Evolutionary conservation across 1,139 yeast species (phyloP).

Genomic region (Protomyces lactucae-debilis): DNA sequence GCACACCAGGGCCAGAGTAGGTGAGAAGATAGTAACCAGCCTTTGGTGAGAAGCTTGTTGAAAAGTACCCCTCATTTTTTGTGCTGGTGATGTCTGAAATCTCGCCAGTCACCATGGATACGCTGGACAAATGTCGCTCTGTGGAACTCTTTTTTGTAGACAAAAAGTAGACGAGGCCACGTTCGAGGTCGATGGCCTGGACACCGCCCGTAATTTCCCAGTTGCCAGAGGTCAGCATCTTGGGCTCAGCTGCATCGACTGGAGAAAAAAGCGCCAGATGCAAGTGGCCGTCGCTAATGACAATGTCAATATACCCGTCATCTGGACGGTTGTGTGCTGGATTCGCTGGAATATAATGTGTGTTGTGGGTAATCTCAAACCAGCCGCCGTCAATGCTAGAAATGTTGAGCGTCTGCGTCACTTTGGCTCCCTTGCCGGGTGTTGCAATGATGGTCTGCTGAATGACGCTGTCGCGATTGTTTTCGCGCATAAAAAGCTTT

Average conservation of each 20-base stretch:
- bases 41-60: conserved; percentile 57
- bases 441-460: conserved; percentile 55
- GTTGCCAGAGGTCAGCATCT: conserved; percentile 53
- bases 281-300: conserved; percentile 58
- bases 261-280: conserved; percentile 66
- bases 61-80: conserved; percentile 58
- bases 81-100: conserved; percentile 53
- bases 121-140: conserved; percentile 56
- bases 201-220: conserved; percentile 68
- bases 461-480: conserved; percentile 66
- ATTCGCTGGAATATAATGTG: conserved; percentile 64
- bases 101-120: conserved; percentile 44
- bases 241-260: conserved; percentile 47
- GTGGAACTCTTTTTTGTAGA: conserved; percentile 55
- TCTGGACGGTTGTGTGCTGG: conserved; percentile 40
- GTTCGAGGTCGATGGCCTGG: conserved; percentile 51
- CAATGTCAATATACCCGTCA: conserved; percentile 67
- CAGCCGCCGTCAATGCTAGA: conserved; percentile 49
- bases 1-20: conserved; percentile 62
- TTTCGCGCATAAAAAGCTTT: conserved; percentile 55
- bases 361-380: conserved; percentile 80
- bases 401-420: conserved; percentile 45
- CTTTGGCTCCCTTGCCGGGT: conserved; percentile 42
- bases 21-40: conserved; percentile 53
- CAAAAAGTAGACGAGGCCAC: conserved; percentile 56